Percentiles rank a stretch among this genome's conserved stretches.
Evolutionary conservation across 345 rosid species (phyloP).

Genomic region (Aethionema arabicum): DNA sequence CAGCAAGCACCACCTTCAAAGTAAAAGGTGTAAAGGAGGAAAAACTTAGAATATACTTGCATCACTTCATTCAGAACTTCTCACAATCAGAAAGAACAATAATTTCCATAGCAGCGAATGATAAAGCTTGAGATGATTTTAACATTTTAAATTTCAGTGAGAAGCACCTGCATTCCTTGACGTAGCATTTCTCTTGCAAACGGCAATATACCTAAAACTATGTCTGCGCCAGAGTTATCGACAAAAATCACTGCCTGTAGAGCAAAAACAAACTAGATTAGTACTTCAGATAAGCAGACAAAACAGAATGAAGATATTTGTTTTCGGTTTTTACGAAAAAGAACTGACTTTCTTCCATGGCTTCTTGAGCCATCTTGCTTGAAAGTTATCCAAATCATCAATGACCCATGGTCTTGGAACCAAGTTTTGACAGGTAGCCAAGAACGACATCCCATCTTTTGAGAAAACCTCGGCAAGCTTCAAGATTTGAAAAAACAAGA

Average conservation of each 20-base stretch:
- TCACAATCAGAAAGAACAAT: background rate
- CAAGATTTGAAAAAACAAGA: constrained; percentile 30
- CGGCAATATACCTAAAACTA: constrained; percentile 89
- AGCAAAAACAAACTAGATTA: background rate
- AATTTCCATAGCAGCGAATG: background rate
- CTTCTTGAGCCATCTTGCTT: constrained; percentile 78
- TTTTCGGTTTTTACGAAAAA: too few relatives aligned
- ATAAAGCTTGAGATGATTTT: background rate
- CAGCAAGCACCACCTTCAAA: constrained; percentile 89
- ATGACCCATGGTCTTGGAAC: constrained; percentile 93
- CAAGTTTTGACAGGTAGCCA: constrained; percentile 92
- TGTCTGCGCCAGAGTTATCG: constrained; percentile 98
- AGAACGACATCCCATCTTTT: constrained; percentile 91
- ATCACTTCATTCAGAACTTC: background rate
- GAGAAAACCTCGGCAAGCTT: constrained; percentile 99
- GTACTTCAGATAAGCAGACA: constrained; percentile 1
- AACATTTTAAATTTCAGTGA: background rate
- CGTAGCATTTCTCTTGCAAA: constrained; percentile 91
- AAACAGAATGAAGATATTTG: constrained; percentile 10
- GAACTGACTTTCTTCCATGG: constrained; percentile 86
- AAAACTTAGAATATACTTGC: background rate
- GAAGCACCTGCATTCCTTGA: constrained; percentile 75
- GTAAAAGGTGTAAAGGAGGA: background rate
- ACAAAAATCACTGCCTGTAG: constrained; percentile 88
- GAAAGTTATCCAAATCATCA: constrained; percentile 84